Conservation (phyloP, 306 rosid genomes). For the Gleditsia sinensis region DNA sequence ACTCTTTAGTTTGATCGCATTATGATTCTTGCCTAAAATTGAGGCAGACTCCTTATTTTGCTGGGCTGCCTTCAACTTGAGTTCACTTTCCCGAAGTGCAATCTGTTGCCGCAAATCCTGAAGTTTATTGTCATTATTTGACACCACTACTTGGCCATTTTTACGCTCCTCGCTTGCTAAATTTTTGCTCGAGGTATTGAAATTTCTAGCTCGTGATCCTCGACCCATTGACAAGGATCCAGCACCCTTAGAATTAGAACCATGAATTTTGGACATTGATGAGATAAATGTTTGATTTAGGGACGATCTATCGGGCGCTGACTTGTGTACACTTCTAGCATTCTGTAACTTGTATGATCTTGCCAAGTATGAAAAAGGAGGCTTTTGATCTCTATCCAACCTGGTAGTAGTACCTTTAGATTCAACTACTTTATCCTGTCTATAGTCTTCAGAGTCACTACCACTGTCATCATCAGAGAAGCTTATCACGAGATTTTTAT, state of each 20-base stretch:
- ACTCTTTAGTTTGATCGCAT: slow-evolving; percentile 45
- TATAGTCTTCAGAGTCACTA: slow-evolving; percentile 64
- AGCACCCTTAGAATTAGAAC: slow-evolving; percentile 55
- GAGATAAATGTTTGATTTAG: slow-evolving; percentile 49
- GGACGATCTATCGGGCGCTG: slow-evolving; percentile 54
- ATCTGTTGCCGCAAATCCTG: slow-evolving; percentile 95
- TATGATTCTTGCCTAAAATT: slow-evolving; percentile 48
- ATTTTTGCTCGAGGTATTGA: slow-evolving; percentile 46
- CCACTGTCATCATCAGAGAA: slow-evolving; percentile 96
- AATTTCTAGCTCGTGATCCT: slow-evolving; percentile 56
- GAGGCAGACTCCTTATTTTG: slow-evolving; percentile 66
- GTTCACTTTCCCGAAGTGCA: slow-evolving; percentile 83
- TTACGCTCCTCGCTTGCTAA: slow-evolving; percentile 51
- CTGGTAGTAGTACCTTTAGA: slow-evolving; percentile 44
- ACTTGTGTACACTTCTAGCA: slow-evolving; percentile 49
- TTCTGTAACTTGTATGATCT: slow-evolving; percentile 49
- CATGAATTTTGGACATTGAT: slow-evolving; percentile 39
- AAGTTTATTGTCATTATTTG: slow-evolving; percentile 61
- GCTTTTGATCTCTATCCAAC: slow-evolving; percentile 47
- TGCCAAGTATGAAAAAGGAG: slow-evolving; percentile 46
- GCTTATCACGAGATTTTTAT: slow-evolving; percentile 80
- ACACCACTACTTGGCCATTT: slow-evolving; percentile 50
- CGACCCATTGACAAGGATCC: slow-evolving; percentile 50
- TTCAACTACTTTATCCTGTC: slow-evolving; percentile 43
- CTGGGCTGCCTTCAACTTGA: slow-evolving; percentile 76